These are phyloP conservation scores for Microthyrium microscopicum DNA, from an alignment of 2,329 filamentous ascomycete genomes.

Conservation along the genomic window DNA sequence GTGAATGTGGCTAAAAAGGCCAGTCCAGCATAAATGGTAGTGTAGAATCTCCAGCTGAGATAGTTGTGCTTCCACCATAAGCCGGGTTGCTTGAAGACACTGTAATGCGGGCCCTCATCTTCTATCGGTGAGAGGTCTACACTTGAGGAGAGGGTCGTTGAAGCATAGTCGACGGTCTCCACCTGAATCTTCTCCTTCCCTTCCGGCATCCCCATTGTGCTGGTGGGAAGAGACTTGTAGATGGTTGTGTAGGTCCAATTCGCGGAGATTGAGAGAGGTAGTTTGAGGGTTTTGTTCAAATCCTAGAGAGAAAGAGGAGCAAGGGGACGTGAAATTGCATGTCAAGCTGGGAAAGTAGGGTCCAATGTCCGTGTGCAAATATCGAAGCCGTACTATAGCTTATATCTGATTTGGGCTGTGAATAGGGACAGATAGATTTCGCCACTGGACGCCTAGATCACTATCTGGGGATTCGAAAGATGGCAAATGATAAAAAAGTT, in stretches of 20 bases:
- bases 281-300: neutral
- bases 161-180: neutral
- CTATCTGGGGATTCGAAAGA: no score
- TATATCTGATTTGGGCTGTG: no score
- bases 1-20: conserved; percentile 1
- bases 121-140: neutral
- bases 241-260: neutral
- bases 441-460: no score
- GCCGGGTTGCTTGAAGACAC: conserved; percentile 6
- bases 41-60: conserved; percentile 8
- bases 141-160: neutral
- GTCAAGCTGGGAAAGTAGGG: no score
- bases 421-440: no score
- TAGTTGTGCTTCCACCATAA: conserved; percentile 5
- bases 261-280: neutral
- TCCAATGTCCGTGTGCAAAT: no score
- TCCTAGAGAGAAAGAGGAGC: neutral
- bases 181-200: neutral
- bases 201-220: neutral
- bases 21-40: conserved; percentile 5
- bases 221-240: neutral
- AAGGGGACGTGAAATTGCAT: neutral
- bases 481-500: no score
- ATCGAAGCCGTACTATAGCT: no score
- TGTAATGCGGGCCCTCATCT: neutral